Evolutionary conservation across 495 filamentous ascomycete genomes (phyloP), one percentile per base, ranked within the genome.

Genomic region (Xylaria grammica): DNA sequence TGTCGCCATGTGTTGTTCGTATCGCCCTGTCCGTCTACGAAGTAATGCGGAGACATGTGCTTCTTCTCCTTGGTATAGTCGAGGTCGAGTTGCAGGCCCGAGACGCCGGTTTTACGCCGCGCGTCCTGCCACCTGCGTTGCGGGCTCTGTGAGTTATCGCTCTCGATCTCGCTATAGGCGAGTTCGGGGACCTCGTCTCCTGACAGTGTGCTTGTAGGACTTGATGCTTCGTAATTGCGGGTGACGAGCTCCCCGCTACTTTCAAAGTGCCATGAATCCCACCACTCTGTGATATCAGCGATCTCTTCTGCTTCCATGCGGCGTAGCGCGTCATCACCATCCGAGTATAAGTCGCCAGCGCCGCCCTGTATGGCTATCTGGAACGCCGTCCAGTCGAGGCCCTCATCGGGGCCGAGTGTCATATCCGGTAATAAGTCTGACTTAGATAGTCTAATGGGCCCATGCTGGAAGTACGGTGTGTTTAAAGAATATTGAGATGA

Each of bases 321-420:
- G 24, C 69, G 73, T 19, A 77, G 72, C 40, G 63, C 74, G 62
- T 84, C 79, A 59, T 77, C 78, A 17, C 72, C 67, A 40, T 82
- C 79, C 45, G 71, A 70, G 58, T 81, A 73, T 60, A 76, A 77
- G 63, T 80, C 79, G 34, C 79, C 79, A 17, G 76, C 76, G 6
- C 78, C 81, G 26, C 83, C 82, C 0, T 78, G 71, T 49, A 85
- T 84, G 9, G 84, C 82, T 74, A 85, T 84, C 67, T 86, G 83
- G 66, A 84, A 85, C 11, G 83, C 83, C 20, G 82, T 84, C 83
- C 81, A 85, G 72, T 86, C 83, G 8, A 86, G 70, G 27, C 72
- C 76, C 27, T 81, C 78, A 54, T 81, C 80, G 6, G 73, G 70
- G n/a, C 71, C 72, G 24, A 78, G 65, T 48, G 71, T 74, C 53